A percentile compares a stretch with the other conserved stretches of the same genome.
phyloP scores from a whole-genome alignment of 2,329 filamentous ascomycete genomes.

The Hortaea werneckii region DNA sequence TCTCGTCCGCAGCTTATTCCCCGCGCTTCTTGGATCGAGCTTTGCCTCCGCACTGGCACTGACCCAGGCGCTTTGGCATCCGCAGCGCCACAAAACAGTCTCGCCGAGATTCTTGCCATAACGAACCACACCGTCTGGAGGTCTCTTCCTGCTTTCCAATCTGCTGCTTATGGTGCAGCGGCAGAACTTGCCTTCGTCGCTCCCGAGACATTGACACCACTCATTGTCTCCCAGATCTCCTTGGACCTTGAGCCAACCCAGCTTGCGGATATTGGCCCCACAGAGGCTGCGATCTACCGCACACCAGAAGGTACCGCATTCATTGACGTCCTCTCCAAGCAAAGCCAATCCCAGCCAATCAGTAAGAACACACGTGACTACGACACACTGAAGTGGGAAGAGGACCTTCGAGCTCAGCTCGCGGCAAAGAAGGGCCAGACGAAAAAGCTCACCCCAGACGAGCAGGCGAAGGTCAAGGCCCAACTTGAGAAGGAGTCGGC shows the following conservation, averaged over 20 bases:
- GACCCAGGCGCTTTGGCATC: conserved; percentile 73
- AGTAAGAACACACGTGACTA: conserved; percentile 93
- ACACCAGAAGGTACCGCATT: conserved; percentile 83
- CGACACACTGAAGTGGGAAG: conserved; percentile 93
- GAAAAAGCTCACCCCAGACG: conserved; percentile 83
- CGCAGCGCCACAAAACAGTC: conserved; percentile 51
- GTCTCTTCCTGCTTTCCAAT: conserved; percentile 42
- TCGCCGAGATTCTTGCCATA: conserved; percentile 54
- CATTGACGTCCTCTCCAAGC: conserved; percentile 82
- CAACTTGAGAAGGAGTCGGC: conserved; percentile 78
- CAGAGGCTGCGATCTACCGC: conserved; percentile 85
- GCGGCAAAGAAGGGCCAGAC: conserved; percentile 88
- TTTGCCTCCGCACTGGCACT: conserved; percentile 66
- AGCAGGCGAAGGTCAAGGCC: conserved; percentile 79
- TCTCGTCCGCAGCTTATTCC: conserved; percentile 70
- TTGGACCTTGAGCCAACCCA: conserved; percentile 62
- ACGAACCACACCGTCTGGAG: conserved; percentile 27
- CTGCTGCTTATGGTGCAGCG: conserved; percentile 71
- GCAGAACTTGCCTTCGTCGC: conserved; percentile 91
- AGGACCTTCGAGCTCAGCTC: conserved; percentile 75
- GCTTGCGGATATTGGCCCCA: conserved; percentile 64
- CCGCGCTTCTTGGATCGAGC: conserved; percentile 74
- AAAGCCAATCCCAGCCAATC: conserved; percentile 56
- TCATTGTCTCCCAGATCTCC: conserved; percentile 63
- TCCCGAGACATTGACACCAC: conserved; percentile 67